Evolutionary conservation across 306 rosid genomes (phyloP).

Genomic region (Crotalaria pallida): DNA sequence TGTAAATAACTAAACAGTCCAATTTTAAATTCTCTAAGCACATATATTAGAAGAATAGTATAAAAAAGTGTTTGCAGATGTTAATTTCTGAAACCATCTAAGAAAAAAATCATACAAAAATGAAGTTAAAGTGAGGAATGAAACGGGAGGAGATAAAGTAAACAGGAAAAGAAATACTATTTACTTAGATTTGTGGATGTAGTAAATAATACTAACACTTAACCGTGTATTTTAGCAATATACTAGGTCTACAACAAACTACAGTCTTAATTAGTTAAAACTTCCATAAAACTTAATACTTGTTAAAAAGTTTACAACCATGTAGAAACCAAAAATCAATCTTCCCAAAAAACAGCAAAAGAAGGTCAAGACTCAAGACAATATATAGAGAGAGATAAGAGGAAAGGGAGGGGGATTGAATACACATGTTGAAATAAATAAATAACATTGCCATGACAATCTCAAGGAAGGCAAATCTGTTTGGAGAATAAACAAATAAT

Average conservation of each 20-base stretch:
- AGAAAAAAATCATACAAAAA: background rate
- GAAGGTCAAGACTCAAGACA: background rate
- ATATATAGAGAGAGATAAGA: background rate
- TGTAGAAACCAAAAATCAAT: constrained; percentile 5
- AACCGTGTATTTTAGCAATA: background rate
- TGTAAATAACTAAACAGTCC: background rate
- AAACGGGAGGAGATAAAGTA: background rate
- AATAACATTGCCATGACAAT: background rate
- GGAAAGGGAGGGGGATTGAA: background rate
- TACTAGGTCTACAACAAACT: background rate
- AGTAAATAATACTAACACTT: background rate
- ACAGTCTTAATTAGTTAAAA: background rate
- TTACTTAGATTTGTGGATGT: background rate
- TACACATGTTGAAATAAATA: background rate
- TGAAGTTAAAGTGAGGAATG: background rate
- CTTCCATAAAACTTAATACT: background rate
- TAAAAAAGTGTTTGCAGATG: background rate
- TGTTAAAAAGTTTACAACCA: background rate
- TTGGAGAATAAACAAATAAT: background rate
- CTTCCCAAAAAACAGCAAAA: background rate
- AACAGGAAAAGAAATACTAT: background rate
- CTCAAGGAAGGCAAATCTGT: constrained; percentile 4
- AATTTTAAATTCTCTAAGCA: constrained; percentile 7
- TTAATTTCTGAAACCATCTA: background rate
- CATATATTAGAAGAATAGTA: background rate